These are phyloP conservation scores for Phytophthora nicotianae DNA, from an alignment of 352 stramenopile genomes.

Conservation along the genomic window DNA sequence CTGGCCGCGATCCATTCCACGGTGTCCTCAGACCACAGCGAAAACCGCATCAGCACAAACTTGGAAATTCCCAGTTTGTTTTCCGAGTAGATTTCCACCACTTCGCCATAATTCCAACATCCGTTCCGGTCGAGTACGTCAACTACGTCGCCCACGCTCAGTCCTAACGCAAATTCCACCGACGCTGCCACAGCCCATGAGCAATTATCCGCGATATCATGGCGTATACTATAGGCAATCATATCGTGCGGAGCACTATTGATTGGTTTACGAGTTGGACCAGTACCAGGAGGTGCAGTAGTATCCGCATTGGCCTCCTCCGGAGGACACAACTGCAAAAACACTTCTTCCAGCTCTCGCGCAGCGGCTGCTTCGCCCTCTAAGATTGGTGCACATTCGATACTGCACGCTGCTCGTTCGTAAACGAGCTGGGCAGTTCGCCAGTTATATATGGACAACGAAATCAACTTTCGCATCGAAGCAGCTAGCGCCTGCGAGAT, in stretches of 20 bases:
- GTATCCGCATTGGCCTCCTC: conserved; percentile 17
- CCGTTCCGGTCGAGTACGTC: conserved; percentile 82
- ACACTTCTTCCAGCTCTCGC: conserved; percentile 63
- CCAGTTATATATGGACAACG: conserved; percentile 79
- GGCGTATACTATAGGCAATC: conserved; percentile 52
- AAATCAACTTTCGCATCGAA: conserved; percentile 60
- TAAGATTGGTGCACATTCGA: conserved; percentile 58
- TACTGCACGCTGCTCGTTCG: conserved; percentile 57
- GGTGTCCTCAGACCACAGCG: conserved; percentile 57
- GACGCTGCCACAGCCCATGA: conserved; percentile 58
- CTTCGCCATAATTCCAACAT: conserved; percentile 83
- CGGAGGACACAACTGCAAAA: conserved; percentile 54
- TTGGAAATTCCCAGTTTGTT: conserved; percentile 39
- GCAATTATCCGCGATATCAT: conserved; percentile 39
- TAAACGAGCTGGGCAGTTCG: conserved; percentile 59
- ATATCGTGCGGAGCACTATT: conserved; percentile 53
- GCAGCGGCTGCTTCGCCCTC: conserved; percentile 46
- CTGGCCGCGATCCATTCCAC: conserved; percentile 75
- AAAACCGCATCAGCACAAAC: conserved; percentile 71
- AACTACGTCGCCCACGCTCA: conserved; percentile 66
- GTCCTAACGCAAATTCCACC: conserved; percentile 66
- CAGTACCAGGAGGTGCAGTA: conserved; percentile 10
- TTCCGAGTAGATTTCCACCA: conserved; percentile 66
- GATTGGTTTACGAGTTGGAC: conserved; percentile 33
- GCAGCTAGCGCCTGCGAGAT: conserved; percentile 56